Evolutionary conservation across 2,329 filamentous ascomycete genomes (phyloP).

Genomic region (Achaetomium macrosporum): DNA sequence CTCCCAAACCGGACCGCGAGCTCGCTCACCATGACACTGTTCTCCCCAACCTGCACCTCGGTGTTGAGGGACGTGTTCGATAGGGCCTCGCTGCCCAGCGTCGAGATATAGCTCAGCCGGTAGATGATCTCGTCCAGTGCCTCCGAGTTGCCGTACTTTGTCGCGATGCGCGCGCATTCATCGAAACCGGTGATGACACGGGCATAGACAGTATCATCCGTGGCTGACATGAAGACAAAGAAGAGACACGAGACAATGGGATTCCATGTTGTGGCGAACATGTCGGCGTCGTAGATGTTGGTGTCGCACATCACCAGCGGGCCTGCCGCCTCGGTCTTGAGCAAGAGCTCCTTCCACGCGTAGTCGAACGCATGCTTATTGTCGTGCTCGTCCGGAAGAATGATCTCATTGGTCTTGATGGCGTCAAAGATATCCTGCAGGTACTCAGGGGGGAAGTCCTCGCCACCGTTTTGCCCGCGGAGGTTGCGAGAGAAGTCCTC

Average conservation of each 20-base stretch:
- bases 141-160: conserved; percentile 74
- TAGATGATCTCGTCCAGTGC: conserved; percentile 90
- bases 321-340: conserved; percentile 74
- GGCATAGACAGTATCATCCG: conserved; percentile 90
- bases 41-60: conserved; percentile 86
- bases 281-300: conserved; percentile 93
- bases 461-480: conserved; percentile 79
- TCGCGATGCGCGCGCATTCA: conserved; percentile 89
- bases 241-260: conserved; percentile 91
- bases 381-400: conserved; percentile 93
- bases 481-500: conserved; percentile 82
- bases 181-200: conserved; percentile 92
- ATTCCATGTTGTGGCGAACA: conserved; percentile 95
- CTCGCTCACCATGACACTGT: conserved; percentile 97
- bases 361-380: conserved; percentile 96
- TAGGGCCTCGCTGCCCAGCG: conserved; percentile 66
- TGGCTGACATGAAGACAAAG: conserved; percentile 98
- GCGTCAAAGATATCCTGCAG: conserved; percentile 83
- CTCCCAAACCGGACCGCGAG: conserved; percentile 91
- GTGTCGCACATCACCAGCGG: conserved; percentile 76
- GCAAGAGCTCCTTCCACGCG: conserved; percentile 88
- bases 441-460: conserved; percentile 79
- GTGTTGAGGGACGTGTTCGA: conserved; percentile 89
- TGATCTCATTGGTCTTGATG: conserved; percentile 91
- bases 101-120: conserved; percentile 85